Percentiles rank a stretch among this genome's conserved stretches.
These are phyloP conservation scores for Leucosporidium creatinivorum DNA, from an alignment of 768 basidiomycete species.

Conservation along the genomic window DNA sequence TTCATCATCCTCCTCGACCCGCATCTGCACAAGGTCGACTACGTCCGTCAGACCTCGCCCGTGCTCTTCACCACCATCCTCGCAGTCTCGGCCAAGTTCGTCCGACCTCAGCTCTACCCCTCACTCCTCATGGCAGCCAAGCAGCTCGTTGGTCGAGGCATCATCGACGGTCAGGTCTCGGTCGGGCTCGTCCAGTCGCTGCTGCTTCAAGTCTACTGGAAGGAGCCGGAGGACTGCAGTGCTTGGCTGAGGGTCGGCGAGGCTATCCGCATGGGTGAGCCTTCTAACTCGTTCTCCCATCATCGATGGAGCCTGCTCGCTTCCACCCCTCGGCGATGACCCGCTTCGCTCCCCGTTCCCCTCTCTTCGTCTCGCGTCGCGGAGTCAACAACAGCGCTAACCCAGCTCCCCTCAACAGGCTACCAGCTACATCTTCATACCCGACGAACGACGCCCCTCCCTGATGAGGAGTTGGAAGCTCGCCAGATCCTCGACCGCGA, in stretches of 20 bases:
- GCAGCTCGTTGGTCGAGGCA: slow-evolving; percentile 14
- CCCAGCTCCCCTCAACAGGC: not conserved
- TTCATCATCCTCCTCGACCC: slow-evolving; percentile 24
- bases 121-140: slow-evolving; percentile 10
- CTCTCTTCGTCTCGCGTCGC: too few relatives aligned
- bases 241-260: slow-evolving; percentile 17
- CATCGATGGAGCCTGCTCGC: too few relatives aligned
- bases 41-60: slow-evolving; percentile 17
- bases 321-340: too few relatives aligned
- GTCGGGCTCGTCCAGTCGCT: slow-evolving; percentile 17
- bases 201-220: slow-evolving; percentile 19
- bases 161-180: slow-evolving; percentile 5
- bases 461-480: slow-evolving; percentile 20
- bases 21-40: slow-evolving; percentile 11
- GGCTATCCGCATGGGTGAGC: not conserved
- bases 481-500: slow-evolving; percentile 23
- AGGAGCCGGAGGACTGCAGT: slow-evolving; percentile 2
- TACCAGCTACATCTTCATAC: slow-evolving; percentile 19
- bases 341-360: too few relatives aligned
- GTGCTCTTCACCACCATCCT: slow-evolving; percentile 27
- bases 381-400: too few relatives aligned
- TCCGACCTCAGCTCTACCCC: slow-evolving; percentile 19
- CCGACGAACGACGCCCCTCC: slow-evolving; percentile 1
- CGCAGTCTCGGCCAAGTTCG: slow-evolving; percentile 29
- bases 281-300: too few relatives aligned